Base-by-base conservation (phyloP, 768 basidiomycete genomes). In the Pleurotus eryngii region DNA sequence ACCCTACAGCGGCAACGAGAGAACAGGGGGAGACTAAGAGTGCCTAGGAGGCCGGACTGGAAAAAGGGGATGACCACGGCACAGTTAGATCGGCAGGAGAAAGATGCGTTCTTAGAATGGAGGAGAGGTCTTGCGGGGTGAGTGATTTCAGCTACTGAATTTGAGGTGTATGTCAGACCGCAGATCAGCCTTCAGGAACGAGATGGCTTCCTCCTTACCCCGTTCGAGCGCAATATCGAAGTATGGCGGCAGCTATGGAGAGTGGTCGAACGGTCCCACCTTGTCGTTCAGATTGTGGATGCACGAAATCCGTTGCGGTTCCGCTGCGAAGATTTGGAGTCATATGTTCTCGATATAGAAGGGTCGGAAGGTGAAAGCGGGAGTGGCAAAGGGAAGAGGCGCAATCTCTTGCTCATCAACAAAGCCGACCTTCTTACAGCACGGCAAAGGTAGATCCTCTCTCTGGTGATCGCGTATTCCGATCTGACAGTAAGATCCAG, bases 171-270 rank as follows among this genome's bases (percentile, higher is more conserved):
- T 48, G 53, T 49, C 53, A 49, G 38, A 59, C 30, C 15, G 6
- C 48, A 8, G 24, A 37, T n/a, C 51, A 37, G 22, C 56, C 43
- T 98, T 11, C 93, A 96, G 67, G 94, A 97, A 65, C 78, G 82
- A 59, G 89, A 96, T 56, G 82, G 85, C 40, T 83, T 98, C 26
- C 81, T 98, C n/a, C 77, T 98, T 1, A 96, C 95, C 0, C 96
- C 95, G 4, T 99, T 97, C 66, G 97, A 99, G 68, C 89, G 95
- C 49, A 99, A 98, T 67, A 74, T 99, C 30, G 95, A 98, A 22
- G 51, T 54, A 11, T 98, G 97, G 96, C 79, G 97, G 43, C 97
- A 99, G 66, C 81, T 99, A 6, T 99, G 97, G 97, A 81, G 97
- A 51, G 97, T 98, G 1, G 74, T 97, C 7, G 97, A 99, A 73